A percentile compares a stretch with the other conserved stretches of the same genome.
Conservation (phyloP, 2,329 filamentous ascomycete genomes). For the Fusarium guadeloupense region DNA sequence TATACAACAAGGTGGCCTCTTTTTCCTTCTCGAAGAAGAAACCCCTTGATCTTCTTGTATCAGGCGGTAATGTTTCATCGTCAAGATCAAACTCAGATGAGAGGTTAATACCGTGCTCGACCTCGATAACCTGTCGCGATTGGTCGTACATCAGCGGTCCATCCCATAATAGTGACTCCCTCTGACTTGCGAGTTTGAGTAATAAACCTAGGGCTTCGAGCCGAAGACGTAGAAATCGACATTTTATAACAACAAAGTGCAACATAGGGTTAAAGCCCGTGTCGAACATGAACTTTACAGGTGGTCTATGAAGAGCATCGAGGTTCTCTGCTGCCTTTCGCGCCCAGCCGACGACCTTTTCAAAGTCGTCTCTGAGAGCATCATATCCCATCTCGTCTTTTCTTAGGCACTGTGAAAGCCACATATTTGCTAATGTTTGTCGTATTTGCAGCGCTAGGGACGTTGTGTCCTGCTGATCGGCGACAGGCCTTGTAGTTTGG, state of each 20-base stretch:
- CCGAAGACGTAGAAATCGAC: constrained; percentile 50
- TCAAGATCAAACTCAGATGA: constrained; percentile 13
- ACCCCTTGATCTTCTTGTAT: constrained; percentile 32
- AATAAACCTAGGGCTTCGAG: constrained; percentile 48
- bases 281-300: constrained; percentile 52
- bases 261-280: constrained; percentile 52
- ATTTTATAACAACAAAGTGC: constrained; percentile 51
- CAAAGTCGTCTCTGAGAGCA: constrained; percentile 42
- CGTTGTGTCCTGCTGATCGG: constrained; percentile 3
- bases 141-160: constrained; percentile 44
- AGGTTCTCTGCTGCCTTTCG: constrained; percentile 15
- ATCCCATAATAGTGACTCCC: constrained; percentile 53
- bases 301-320: background rate
- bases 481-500: background rate
- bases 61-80: constrained; percentile 16
- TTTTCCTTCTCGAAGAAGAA: constrained; percentile 11
- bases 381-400: constrained; percentile 50
- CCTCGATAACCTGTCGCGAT: constrained; percentile 48
- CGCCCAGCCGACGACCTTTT: constrained; percentile 44
- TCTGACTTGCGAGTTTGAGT: constrained; percentile 40
- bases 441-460: constrained; percentile 44
- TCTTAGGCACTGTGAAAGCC: constrained; percentile 45
- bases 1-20: background rate
- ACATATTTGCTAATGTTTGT: constrained; percentile 47
- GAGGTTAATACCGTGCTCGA: constrained; percentile 51